These are phyloP conservation scores for Tuber brumale DNA, from an alignment of 495 filamentous ascomycete genomes.

Conservation along the genomic window DNA sequence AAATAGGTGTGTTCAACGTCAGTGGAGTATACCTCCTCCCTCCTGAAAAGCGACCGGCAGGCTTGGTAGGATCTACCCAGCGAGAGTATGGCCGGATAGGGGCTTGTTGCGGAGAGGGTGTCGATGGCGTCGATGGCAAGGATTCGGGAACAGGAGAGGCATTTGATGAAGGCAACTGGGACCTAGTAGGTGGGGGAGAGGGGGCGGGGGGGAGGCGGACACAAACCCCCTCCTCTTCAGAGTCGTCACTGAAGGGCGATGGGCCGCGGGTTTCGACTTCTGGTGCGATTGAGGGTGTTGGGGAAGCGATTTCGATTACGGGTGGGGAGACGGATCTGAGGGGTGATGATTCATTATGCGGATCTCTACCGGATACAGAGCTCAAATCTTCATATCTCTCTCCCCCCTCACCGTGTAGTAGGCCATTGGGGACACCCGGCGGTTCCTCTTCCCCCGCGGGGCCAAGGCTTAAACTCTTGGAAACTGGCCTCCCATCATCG, in stretches of 20 bases:
- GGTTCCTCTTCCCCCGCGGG: not conserved
- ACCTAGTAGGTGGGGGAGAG: not conserved
- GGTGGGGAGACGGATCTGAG: not conserved
- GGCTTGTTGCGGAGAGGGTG: not conserved
- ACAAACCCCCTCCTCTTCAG: not conserved
- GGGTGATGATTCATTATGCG: not conserved
- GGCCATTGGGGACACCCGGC: not conserved
- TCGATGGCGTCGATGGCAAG: not conserved
- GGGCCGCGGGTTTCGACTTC: not conserved
- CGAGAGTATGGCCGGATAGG: not conserved
- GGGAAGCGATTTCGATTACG: not conserved
- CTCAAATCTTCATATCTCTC: not conserved
- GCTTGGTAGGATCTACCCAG: slow-evolving; percentile 1
- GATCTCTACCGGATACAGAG: not conserved
- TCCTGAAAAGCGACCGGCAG: not conserved
- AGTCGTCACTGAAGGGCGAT: not conserved
- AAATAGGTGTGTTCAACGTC: not conserved
- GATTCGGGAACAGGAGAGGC: not conserved
- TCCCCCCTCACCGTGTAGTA: not conserved
- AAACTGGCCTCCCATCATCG: not conserved
- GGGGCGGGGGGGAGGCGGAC: not conserved
- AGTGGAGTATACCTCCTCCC: slow-evolving; percentile 1
- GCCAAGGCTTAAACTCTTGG: not conserved
- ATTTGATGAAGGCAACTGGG: not conserved
- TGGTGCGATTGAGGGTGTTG: not conserved